Evolutionary conservation across 306 rosid species (phyloP).

Genomic region (Canavalia ensiformis): DNA sequence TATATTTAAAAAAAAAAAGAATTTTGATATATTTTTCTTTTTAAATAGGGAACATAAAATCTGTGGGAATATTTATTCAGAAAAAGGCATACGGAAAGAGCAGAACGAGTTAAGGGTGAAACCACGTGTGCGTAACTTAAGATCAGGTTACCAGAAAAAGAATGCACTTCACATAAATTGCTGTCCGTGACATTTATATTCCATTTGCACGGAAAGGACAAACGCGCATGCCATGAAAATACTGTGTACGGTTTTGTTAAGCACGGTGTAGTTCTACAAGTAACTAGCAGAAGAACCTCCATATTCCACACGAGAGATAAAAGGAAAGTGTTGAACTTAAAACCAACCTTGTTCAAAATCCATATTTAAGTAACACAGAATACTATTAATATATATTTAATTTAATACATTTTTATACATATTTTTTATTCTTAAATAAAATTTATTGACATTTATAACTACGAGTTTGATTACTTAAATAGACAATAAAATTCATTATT

Average conservation of each 20-base stretch:
- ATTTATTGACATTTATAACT: too few relatives aligned
- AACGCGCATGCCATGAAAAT: conserved; percentile 26
- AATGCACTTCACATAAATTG: neutral
- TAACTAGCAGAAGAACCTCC: neutral
- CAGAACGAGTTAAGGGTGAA: neutral
- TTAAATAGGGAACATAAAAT: too few relatives aligned
- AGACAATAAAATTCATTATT: too few relatives aligned
- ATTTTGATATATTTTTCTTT: too few relatives aligned
- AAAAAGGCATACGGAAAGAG: neutral
- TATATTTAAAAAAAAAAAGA: too few relatives aligned
- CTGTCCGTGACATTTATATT: conserved; percentile 41
- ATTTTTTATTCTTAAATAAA: too few relatives aligned
- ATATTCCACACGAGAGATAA: neutral
- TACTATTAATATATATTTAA: neutral
- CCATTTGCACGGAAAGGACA: conserved; percentile 44
- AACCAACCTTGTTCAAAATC: neutral
- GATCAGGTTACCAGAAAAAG: neutral
- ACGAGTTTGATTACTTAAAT: too few relatives aligned
- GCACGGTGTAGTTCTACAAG: neutral
- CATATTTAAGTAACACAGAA: neutral
- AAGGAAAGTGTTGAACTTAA: neutral
- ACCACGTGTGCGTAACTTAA: neutral
- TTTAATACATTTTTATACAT: too few relatives aligned
- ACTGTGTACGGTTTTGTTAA: neutral
- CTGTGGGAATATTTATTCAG: neutral